A percentile compares a stretch with the other conserved stretches of the same genome.
These are phyloP conservation scores for Eutrema salsugineum DNA, from an alignment of 441 rosid genomes.

Conservation along the genomic window DNA sequence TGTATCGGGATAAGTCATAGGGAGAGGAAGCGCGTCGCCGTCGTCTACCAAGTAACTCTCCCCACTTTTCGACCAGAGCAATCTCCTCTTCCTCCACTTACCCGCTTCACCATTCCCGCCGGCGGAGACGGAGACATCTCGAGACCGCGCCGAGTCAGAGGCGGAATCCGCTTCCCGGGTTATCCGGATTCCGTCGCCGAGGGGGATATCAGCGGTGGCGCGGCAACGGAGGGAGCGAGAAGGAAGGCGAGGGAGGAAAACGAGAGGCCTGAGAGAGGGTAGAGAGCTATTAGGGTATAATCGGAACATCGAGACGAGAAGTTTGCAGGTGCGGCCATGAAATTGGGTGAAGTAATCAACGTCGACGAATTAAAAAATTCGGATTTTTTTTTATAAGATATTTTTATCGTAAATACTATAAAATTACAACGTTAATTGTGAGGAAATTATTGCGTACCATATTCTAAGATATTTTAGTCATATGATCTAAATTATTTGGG, in stretches of 20 bases:
- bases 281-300: constrained; percentile 43
- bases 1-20: constrained; percentile 85
- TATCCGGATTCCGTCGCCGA: constrained; percentile 39
- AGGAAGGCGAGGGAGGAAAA: constrained; percentile 19
- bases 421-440: neutral
- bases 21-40: constrained; percentile 83
- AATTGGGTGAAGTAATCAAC: constrained; percentile 16
- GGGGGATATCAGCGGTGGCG: constrained; percentile 55
- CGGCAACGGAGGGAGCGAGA: constrained; percentile 50
- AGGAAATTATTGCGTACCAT: neutral
- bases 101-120: constrained; percentile 38
- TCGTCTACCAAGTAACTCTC: constrained; percentile 73
- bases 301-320: constrained; percentile 45
- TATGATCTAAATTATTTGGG: constrained; percentile 12
- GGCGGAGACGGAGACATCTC: constrained; percentile 27
- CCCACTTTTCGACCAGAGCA: constrained; percentile 70
- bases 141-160: constrained; percentile 28
- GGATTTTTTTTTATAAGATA: neutral
- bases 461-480: neutral
- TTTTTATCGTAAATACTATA: neutral
- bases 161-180: constrained; percentile 39
- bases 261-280: constrained; percentile 37
- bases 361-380: constrained; percentile 13
- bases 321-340: constrained; percentile 33
- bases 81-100: constrained; percentile 59